phyloP scores from a whole-genome alignment of 306 rosid species.

The Phaseolus lunatus region DNA sequence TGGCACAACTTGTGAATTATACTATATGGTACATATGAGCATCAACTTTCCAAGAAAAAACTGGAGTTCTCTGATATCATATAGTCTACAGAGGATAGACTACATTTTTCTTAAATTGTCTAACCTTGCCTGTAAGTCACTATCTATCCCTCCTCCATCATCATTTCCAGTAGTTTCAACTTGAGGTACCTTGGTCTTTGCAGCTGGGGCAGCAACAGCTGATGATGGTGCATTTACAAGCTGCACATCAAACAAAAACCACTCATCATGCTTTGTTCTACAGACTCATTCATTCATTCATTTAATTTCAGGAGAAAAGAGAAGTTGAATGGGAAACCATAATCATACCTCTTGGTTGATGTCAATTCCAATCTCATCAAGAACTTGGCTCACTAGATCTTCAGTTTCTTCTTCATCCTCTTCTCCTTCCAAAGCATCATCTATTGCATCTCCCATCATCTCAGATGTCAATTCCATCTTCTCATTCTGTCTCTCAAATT shows the following conservation, averaged over 20 bases:
- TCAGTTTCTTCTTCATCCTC: slow-evolving; percentile 99
- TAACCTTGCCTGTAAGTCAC: slow-evolving; percentile 91
- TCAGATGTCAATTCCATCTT: slow-evolving; percentile 88
- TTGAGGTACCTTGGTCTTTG: slow-evolving; percentile 75
- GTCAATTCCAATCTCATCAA: slow-evolving; percentile 93
- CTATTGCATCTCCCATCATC: slow-evolving; percentile 97
- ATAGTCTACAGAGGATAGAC: slow-evolving; percentile 39
- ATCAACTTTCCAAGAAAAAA: slow-evolving; percentile 46
- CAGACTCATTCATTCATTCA: neutral
- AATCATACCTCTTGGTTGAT: slow-evolving; percentile 86
- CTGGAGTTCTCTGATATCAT: slow-evolving; percentile 1
- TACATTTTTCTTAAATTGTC: slow-evolving; percentile 92
- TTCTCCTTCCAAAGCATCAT: slow-evolving; percentile 98
- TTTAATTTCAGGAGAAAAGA: slow-evolving; percentile 27
- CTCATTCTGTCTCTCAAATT: slow-evolving; percentile 92
- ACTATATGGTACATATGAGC: slow-evolving; percentile 47
- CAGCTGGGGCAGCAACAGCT: slow-evolving; percentile 82
- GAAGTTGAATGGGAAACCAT: slow-evolving; percentile 20
- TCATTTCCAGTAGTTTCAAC: slow-evolving; percentile 72
- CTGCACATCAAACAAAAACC: slow-evolving; percentile 55
- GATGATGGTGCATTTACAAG: slow-evolving; percentile 90
- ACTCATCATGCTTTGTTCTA: slow-evolving; percentile 29
- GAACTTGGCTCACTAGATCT: slow-evolving; percentile 92
- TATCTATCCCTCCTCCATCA: slow-evolving; percentile 78
- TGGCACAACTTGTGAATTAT: slow-evolving; percentile 45